Conservation (phyloP, 345 rosid species). For the Citrus sinensis region DNA sequence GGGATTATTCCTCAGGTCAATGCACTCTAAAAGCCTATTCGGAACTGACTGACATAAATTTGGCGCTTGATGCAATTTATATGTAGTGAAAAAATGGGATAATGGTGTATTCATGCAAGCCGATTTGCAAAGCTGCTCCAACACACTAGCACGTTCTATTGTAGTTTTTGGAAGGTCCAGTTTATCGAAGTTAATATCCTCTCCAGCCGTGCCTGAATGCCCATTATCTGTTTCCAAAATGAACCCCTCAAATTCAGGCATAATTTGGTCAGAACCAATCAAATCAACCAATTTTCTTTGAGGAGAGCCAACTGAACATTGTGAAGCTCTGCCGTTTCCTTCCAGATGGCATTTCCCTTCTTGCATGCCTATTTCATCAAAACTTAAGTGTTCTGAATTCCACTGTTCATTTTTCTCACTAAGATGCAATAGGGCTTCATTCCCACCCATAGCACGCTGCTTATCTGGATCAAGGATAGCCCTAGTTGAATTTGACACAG, state of each 20-base stretch:
- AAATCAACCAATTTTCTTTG: slow-evolving; percentile 23
- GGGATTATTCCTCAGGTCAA: slow-evolving; percentile 27
- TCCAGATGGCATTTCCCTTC: slow-evolving; percentile 19
- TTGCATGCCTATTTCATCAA: slow-evolving; percentile 26
- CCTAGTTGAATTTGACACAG: slow-evolving; percentile 27
- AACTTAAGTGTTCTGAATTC: slow-evolving; percentile 26
- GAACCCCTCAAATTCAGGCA: slow-evolving; percentile 67
- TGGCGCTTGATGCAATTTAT: slow-evolving; percentile 29
- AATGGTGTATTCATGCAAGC: slow-evolving; percentile 58
- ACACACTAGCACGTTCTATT: slow-evolving; percentile 47
- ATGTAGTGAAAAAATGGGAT: slow-evolving; percentile 42
- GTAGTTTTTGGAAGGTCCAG: slow-evolving; percentile 49
- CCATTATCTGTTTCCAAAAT: slow-evolving; percentile 43
- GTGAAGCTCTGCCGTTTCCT: slow-evolving; percentile 24
- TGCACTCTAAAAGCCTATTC: slow-evolving; percentile 54
- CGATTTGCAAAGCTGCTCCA: slow-evolving; percentile 72
- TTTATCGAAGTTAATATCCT: slow-evolving; percentile 37
- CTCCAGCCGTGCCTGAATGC: slow-evolving; percentile 24
- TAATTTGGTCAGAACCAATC: slow-evolving; percentile 29
- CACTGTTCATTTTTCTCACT: slow-evolving; percentile 20
- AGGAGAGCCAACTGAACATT: slow-evolving; percentile 32
- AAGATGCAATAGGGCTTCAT: slow-evolving; percentile 23
- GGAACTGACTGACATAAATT: slow-evolving; percentile 61
- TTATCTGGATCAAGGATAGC: slow-evolving; percentile 21
- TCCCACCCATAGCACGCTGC: slow-evolving; percentile 28